Base-by-base conservation (phyloP, 2,329 filamentous ascomycete genomes). In the Fusarium pseudonygamai region DNA sequence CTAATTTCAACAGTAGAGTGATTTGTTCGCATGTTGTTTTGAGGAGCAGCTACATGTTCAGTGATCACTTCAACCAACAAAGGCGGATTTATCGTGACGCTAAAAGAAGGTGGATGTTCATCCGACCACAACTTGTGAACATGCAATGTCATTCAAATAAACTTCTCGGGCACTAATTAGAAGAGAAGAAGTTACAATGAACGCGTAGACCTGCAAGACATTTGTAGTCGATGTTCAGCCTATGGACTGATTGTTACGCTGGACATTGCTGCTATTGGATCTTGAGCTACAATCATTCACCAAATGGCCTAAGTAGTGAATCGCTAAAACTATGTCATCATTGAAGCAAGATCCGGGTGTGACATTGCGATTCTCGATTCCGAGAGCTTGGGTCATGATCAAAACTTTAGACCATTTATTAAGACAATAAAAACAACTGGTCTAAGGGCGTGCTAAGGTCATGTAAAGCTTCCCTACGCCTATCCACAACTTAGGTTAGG, bases 121-220 rank as follows among this genome's bases (percentile, higher is more conserved):
- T 13, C 50, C 7, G 34, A 18, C 10, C 7, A n/a, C 20, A 40
- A 5, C 34, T 22, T 40, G 3, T 55, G 50, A 55, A 55, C 24
- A 55, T 13, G 14, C 15, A 3, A 10, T 22, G 4, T 0, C 2
- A 40, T 4, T 12, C 7, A 37, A 37, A 16, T 40, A 28, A 28
- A 40, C 11, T 18, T 16, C 24, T 5, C 1, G 3, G 11, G 14
- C 0, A 28, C 7, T 0, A 7, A 18, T n/a, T 18, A 6, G 34
- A 55, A n/a, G 18, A n/a, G 14, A 14, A 10, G 14, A 53, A 22
- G 1, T 22, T 0, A n/a, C 2, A 28, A 18, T 18, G 7, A 4
- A 5, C 2, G 2, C 3, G 15, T 16, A 12, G 5, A 4, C 20
- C 20, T 7, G 24, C 6, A n/a, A n/a, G 36, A 55, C 5, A 30